Conservation (phyloP, 192 early-diverging fungal species). For the Backusella liffmaniae region DNA sequence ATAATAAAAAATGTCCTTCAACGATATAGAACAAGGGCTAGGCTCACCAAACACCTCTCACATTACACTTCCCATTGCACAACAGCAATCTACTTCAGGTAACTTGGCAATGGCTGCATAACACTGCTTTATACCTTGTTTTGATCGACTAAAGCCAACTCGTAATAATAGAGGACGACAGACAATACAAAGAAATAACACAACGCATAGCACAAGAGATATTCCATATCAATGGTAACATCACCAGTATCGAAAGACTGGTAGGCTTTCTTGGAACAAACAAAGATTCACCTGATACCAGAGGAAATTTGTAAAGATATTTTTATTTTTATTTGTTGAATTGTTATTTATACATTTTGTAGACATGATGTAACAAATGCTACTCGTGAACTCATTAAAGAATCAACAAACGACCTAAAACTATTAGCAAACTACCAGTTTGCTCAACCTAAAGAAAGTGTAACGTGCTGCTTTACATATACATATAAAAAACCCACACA, state of each 20-base stretch:
- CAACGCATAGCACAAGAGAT: conserved; percentile 81
- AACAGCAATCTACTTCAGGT: neutral
- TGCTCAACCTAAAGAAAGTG: conserved; percentile 20
- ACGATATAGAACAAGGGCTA: conserved; percentile 18
- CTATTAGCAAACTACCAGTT: conserved; percentile 56
- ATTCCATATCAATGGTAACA: conserved; percentile 83
- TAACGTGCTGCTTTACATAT: conserved; percentile 1
- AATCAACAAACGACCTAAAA: conserved; percentile 78
- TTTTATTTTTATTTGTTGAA: too few species aligned
- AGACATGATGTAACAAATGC: conserved; percentile 77
- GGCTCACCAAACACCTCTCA: neutral
- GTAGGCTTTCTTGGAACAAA: conserved; percentile 72
- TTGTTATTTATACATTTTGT: neutral
- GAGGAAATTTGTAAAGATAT: conserved; percentile 64
- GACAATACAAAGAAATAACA: conserved; percentile 46
- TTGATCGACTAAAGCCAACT: neutral
- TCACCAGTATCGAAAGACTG: conserved; percentile 80
- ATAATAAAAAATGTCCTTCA: conserved; percentile 14
- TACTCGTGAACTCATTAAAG: conserved; percentile 79
- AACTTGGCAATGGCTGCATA: neutral
- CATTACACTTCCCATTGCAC: neutral
- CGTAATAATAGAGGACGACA: conserved; percentile 38
- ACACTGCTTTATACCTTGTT: too few species aligned
- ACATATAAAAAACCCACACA: neutral
- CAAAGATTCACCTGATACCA: conserved; percentile 75